Evolutionary conservation across 257 asterid species (phyloP).

Genomic region (Orobanche coerulescens): DNA sequence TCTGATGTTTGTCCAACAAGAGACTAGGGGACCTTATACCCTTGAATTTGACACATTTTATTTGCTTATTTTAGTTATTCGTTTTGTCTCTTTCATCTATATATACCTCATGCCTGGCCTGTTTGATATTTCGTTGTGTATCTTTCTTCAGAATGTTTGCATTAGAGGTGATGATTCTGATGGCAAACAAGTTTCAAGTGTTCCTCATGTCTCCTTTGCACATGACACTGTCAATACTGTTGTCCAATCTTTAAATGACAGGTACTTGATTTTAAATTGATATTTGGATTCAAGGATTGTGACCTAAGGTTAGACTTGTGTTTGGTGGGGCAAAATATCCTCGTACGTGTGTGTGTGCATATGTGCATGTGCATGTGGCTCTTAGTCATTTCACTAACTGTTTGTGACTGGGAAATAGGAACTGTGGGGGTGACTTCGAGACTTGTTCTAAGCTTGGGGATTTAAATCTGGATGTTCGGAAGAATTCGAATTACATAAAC

Average conservation of each 20-base stretch:
- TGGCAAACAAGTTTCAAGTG: conserved; percentile 41
- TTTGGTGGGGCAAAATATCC: not conserved
- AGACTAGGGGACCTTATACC: conserved; percentile 4
- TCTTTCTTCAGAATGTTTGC: conserved; percentile 43
- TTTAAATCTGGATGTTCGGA: conserved; percentile 73
- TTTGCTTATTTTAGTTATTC: conserved; percentile 2
- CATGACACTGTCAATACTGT: conserved; percentile 29
- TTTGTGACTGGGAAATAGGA: conserved; percentile 46
- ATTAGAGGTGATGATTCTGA: conserved; percentile 49
- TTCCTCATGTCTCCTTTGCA: conserved; percentile 26
- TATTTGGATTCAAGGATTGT: not conserved
- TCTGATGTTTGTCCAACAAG: not conserved
- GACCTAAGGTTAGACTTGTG: not conserved
- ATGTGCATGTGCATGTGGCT: conserved; percentile 10
- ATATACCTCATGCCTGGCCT: not conserved
- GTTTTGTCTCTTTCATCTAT: conserved; percentile 15
- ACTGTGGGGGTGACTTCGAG: conserved; percentile 56
- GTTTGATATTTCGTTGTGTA: not conserved
- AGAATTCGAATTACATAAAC: conserved; percentile 35
- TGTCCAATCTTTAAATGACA: conserved; percentile 26
- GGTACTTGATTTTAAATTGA: conserved; percentile 31
- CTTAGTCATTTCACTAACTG: conserved; percentile 22
- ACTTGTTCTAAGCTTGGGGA: conserved; percentile 83
- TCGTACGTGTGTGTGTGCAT: not conserved
- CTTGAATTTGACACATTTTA: conserved; percentile 8